Percentiles rank a stretch among this genome's conserved stretches.
Conservation (phyloP, 2,329 filamentous ascomycete genomes). For the Huntiella savannae region DNA sequence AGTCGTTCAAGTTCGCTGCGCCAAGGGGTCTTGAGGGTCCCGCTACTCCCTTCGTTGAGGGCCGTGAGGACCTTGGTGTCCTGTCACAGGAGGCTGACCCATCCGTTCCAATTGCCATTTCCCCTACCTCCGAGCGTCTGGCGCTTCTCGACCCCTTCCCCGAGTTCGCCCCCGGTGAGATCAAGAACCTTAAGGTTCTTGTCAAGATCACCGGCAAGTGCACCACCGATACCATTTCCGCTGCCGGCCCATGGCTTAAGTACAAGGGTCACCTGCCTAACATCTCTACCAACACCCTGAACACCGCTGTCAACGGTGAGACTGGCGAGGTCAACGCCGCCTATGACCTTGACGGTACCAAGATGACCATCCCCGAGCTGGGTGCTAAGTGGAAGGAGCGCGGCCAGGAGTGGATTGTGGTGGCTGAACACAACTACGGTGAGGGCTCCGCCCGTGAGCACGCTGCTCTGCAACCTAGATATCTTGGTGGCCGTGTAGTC, state of each 20-base stretch:
- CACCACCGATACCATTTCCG: slow-evolving; percentile 96
- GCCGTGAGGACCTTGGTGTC: slow-evolving; percentile 55
- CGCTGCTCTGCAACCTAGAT: slow-evolving; percentile 77
- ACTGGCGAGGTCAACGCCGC: slow-evolving; percentile 86
- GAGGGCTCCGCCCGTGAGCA: slow-evolving; percentile 81
- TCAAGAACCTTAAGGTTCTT: slow-evolving; percentile 63
- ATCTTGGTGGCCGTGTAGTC: slow-evolving; percentile 69
- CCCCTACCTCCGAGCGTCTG: slow-evolving; percentile 74
- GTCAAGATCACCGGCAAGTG: slow-evolving; percentile 97
- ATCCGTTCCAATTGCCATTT: slow-evolving; percentile 53
- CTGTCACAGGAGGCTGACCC: slow-evolving; percentile 54
- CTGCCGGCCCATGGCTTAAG: slow-evolving; percentile 91
- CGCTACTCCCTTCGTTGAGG: slow-evolving; percentile 50
- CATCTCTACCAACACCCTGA: slow-evolving; percentile 92
- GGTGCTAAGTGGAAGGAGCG: slow-evolving; percentile 64
- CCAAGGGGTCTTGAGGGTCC: slow-evolving; percentile 52
- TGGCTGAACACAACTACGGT: slow-evolving; percentile 95
- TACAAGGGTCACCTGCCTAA: slow-evolving; percentile 98
- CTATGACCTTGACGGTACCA: slow-evolving; percentile 63
- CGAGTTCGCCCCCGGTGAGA: slow-evolving; percentile 58
- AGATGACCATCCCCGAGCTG: slow-evolving; percentile 68
- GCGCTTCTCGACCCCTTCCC: slow-evolving; percentile 81
- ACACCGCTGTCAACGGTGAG: slow-evolving; percentile 80
- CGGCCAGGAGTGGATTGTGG: slow-evolving; percentile 69
- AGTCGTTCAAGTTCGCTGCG: slow-evolving; percentile 67